Conservation (phyloP, 768 basidiomycete genomes). For the Cubamyces lactineus region DNA sequence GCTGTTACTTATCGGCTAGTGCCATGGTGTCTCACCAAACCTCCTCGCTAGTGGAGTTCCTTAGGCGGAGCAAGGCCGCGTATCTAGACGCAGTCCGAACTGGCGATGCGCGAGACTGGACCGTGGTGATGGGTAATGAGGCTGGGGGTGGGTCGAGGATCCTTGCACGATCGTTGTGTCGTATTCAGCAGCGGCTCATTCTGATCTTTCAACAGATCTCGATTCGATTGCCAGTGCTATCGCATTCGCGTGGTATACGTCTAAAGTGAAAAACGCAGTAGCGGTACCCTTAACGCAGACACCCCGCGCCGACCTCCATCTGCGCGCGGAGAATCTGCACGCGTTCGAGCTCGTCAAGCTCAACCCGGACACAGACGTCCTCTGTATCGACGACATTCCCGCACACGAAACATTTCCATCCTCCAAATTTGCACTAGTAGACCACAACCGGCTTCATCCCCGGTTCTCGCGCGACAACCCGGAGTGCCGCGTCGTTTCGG, state of each 20-base stretch:
- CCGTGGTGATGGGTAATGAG: constrained; percentile 92
- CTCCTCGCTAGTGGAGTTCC: constrained; percentile 15
- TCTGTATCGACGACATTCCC: constrained; percentile 72
- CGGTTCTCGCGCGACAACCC: constrained; percentile 46
- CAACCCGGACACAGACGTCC: constrained; percentile 53
- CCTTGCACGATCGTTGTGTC: not conserved
- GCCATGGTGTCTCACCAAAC: not conserved
- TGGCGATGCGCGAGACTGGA: constrained; percentile 66
- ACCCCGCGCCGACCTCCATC: constrained; percentile 62
- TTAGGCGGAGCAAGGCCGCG: constrained; percentile 43
- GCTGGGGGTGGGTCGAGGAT: constrained; percentile 72
- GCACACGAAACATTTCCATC: constrained; percentile 48
- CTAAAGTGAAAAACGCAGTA: constrained; percentile 42
- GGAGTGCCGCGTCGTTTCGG: constrained; percentile 60
- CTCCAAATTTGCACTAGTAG: constrained; percentile 77
- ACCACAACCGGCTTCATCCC: constrained; percentile 77
- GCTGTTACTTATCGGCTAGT: not conserved
- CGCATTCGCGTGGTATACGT: constrained; percentile 77
- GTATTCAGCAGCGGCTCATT: not conserved
- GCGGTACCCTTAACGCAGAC: constrained; percentile 78
- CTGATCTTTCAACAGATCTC: constrained; percentile 59
- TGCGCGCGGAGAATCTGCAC: constrained; percentile 87
- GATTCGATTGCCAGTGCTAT: constrained; percentile 89
- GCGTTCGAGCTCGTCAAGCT: constrained; percentile 68
- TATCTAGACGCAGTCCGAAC: constrained; percentile 62